phyloP scores from a whole-genome alignment of 139 green algal genomes.

The Parachlorella kessleri region DNA sequence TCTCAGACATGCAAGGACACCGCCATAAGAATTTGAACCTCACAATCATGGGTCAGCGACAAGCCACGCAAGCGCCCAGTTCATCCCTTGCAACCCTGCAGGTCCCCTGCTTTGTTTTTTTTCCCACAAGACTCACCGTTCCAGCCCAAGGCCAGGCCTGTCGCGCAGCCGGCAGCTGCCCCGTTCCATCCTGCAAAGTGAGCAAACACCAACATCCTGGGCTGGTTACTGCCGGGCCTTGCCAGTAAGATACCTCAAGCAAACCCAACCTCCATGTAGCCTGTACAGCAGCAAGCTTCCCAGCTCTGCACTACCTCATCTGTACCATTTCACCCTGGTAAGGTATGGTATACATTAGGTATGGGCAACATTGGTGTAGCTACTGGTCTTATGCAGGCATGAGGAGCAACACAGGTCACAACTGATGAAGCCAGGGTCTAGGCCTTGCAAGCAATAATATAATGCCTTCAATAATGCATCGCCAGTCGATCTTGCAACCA shows the following conservation, averaged over 20 bases:
- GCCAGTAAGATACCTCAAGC: background rate
- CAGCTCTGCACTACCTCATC: too few relatives aligned
- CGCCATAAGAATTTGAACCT: too few relatives aligned
- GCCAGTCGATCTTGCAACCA: too few relatives aligned
- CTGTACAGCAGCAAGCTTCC: too few relatives aligned
- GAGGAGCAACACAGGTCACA: background rate
- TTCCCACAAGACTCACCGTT: constrained; percentile 12
- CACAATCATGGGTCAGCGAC: too few relatives aligned
- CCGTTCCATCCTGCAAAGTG: constrained; percentile 52
- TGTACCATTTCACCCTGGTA: background rate
- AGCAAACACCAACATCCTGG: rapidly evolving
- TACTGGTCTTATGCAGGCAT: background rate
- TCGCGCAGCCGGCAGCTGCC: constrained; percentile 58
- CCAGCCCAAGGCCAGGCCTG: constrained; percentile 60
- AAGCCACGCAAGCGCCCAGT: too few relatives aligned
- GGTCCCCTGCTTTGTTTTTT: background rate
- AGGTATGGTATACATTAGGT: background rate
- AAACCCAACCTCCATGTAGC: too few relatives aligned
- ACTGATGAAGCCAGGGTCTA: background rate
- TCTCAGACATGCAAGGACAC: too few relatives aligned
- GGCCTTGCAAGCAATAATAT: too few relatives aligned
- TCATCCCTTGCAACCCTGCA: too few relatives aligned
- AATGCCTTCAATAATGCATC: too few relatives aligned
- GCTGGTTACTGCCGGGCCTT: background rate
- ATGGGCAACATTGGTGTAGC: background rate